Evolutionary conservation across 441 rosid genomes (phyloP).

Genomic region (Eruca vesicaria): DNA sequence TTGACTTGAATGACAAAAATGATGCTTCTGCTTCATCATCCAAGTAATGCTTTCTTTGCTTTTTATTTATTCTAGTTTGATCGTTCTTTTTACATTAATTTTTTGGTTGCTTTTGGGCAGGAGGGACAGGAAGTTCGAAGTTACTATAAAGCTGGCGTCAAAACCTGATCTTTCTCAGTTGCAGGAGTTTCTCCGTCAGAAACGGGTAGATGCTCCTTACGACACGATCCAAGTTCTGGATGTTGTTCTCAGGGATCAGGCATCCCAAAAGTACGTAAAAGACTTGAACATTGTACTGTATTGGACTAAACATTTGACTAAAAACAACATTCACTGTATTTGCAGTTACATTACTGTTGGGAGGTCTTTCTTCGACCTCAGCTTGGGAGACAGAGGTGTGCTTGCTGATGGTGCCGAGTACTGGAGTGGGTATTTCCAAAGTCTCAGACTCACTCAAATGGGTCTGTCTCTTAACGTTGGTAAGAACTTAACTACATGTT

Average conservation of each 20-base stretch:
- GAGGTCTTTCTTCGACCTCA: slow-evolving; percentile 54
- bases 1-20: slow-evolving; percentile 30
- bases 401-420: slow-evolving; percentile 60
- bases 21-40: slow-evolving; percentile 25
- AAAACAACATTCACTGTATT: not conserved
- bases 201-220: slow-evolving; percentile 52
- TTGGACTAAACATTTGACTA: not conserved
- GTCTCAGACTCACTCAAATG: slow-evolving; percentile 70
- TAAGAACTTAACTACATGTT: slow-evolving; percentile 15
- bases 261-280: slow-evolving; percentile 40
- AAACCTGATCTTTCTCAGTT: slow-evolving; percentile 46
- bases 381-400: slow-evolving; percentile 36
- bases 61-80: too few species aligned
- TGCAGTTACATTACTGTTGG: slow-evolving; percentile 55
- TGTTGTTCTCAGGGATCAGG: slow-evolving; percentile 51
- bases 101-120: slow-evolving; percentile 29
- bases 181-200: slow-evolving; percentile 35
- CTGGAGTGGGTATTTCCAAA: slow-evolving; percentile 75
- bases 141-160: slow-evolving; percentile 45
- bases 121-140: slow-evolving; percentile 52
- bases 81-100: too few species aligned
- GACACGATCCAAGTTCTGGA: slow-evolving; percentile 67
- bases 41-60: slow-evolving; percentile 35
- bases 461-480: slow-evolving; percentile 81
- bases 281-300: not conserved